A percentile compares a stretch with the other conserved stretches of the same genome.
Conservation (phyloP, 2,329 filamentous ascomycete species). For the Aspergillus ustus region DNA sequence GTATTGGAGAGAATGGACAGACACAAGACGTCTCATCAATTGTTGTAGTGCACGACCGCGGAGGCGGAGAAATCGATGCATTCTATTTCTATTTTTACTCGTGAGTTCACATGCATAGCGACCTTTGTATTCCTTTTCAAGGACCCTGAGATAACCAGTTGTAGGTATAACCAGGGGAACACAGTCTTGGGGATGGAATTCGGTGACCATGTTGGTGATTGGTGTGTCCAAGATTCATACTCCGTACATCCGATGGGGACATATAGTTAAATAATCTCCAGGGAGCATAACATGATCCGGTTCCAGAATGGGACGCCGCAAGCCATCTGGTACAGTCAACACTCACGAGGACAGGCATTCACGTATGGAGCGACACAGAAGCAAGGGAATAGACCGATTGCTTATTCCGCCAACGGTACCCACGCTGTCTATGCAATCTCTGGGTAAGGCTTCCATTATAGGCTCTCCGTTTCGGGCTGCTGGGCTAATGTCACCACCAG, state of each 20-base stretch:
- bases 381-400: constrained; percentile 57
- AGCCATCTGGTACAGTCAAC: constrained; percentile 67
- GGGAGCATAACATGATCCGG: constrained; percentile 71
- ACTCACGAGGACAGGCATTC: constrained; percentile 67
- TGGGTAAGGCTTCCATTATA: constrained; percentile 39
- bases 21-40: constrained; percentile 56
- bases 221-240: constrained; percentile 41
- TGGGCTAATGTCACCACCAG: constrained; percentile 34
- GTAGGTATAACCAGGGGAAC: constrained; percentile 59
- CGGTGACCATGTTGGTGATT: constrained; percentile 67
- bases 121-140: not conserved
- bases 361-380: constrained; percentile 62
- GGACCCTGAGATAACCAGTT: constrained; percentile 3
- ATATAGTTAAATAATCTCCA: constrained; percentile 27
- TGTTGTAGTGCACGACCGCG: constrained; percentile 64
- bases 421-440: constrained; percentile 68
- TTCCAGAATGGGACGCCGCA: constrained; percentile 62
- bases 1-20: constrained; percentile 56
- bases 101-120: constrained; percentile 31
- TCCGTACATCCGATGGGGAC: not conserved
- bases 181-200: constrained; percentile 55
- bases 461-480: not conserved
- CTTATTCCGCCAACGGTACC: constrained; percentile 63
- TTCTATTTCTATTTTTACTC: constrained; percentile 69
- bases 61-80: constrained; percentile 57